A percentile compares a stretch with the other conserved stretches of the same genome.
Conservation (phyloP, 2,329 filamentous ascomycete species). For the Zymoseptoria brevis region DNA sequence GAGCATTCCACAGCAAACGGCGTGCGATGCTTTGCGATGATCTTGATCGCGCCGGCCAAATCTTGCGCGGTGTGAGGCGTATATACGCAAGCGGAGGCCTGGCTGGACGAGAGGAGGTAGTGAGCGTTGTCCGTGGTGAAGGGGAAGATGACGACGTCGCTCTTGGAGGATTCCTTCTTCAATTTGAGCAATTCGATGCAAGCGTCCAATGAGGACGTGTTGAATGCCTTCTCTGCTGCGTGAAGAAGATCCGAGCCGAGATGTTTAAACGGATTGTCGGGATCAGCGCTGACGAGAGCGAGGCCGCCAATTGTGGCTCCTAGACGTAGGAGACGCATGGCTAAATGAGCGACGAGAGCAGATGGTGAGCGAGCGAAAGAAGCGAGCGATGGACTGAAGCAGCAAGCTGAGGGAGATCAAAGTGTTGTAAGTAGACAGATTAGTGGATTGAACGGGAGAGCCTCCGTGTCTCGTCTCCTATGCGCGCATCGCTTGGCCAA, state of each 20-base stretch:
- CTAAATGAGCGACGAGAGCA: background rate
- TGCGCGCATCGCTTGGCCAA: no score
- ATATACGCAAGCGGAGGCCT: background rate
- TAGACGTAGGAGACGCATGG: background rate
- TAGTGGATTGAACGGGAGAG: no score
- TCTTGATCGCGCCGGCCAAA: constrained; percentile 1
- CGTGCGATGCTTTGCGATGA: constrained; percentile 1
- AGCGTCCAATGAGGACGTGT: background rate
- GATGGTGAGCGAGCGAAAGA: no score
- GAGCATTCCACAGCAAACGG: constrained; percentile 6
- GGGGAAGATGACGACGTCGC: background rate
- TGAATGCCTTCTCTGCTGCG: background rate
- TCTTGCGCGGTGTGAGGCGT: background rate
- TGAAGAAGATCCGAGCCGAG: background rate
- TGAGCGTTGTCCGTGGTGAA: background rate
- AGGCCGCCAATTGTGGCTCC: background rate
- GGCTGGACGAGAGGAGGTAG: background rate
- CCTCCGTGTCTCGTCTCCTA: no score
- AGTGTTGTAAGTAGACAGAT: no score
- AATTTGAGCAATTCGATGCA: background rate
- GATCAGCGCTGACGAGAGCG: background rate
- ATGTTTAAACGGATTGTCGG: background rate
- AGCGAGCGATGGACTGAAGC: no score
- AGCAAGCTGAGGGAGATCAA: no score
- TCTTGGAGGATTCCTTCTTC: background rate